A percentile compares a stretch with the other conserved stretches of the same genome.
Evolutionary conservation across 2,329 filamentous ascomycete species (phyloP).

Genomic region (Diaporthe caulivora): DNA sequence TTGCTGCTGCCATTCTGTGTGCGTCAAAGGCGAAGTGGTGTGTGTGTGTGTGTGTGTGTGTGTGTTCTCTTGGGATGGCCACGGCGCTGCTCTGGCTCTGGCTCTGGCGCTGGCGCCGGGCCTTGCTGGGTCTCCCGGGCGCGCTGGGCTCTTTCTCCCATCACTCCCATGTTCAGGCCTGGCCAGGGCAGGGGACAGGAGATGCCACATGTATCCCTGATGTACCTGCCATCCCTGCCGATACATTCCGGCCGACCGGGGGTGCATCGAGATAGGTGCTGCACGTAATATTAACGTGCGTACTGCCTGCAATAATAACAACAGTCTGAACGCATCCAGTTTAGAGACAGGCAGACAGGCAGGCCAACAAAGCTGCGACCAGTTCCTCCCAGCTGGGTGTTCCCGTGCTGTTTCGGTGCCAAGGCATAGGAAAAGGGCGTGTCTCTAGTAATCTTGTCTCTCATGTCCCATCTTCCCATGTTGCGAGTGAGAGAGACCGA

Average conservation of each 20-base stretch:
- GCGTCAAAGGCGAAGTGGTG: conserved; percentile 9
- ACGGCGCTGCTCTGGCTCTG: conserved; percentile 25
- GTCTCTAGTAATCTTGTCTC: neutral
- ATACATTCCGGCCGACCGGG: conserved; percentile 27
- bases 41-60: neutral
- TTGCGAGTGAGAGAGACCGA: conserved; percentile 5
- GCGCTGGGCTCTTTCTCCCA: conserved; percentile 11
- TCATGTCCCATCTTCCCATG: neutral
- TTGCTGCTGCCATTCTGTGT: conserved; percentile 15
- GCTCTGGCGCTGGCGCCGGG: conserved; percentile 8
- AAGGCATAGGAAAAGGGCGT: conserved; percentile 8
- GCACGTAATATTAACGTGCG: conserved; percentile 21
- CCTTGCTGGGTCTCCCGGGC: conserved; percentile 2
- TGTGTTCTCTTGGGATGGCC: conserved; percentile 19
- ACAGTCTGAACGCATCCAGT: conserved; percentile 23
- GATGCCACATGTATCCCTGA: conserved; percentile 33
- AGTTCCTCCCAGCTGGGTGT: neutral
- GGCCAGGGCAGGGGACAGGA: conserved; percentile 22
- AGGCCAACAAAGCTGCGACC: conserved; percentile 9
- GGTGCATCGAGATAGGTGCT: neutral
- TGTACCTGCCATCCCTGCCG: conserved; percentile 32
- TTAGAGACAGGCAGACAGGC: conserved; percentile 4
- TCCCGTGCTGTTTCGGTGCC: conserved; percentile 16
- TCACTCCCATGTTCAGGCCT: conserved; percentile 13
- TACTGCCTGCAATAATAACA: neutral